Evolutionary conservation across 1,284 basidiomycete species (phyloP), one percentile per base, ranked within the genome.

Genomic region (Microbotryum silenes-acaulis): DNA sequence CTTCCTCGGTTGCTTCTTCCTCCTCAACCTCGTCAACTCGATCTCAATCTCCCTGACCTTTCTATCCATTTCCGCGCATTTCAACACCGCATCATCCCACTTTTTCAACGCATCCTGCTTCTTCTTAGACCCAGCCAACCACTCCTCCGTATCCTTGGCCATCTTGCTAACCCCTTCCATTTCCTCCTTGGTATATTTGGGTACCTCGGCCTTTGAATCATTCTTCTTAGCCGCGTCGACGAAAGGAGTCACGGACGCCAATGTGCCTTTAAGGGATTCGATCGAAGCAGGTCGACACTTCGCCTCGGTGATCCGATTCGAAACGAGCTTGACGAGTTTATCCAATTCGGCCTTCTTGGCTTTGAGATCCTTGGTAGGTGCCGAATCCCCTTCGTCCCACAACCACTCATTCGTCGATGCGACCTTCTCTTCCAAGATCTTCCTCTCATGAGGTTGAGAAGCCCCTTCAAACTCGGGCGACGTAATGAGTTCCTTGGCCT

Each of bases 321-420:
- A 42, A 18, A 93, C 77, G 60, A 83, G 79, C 72, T 80, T 82
- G 74, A 91, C 86, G 23, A 94, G 82, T 6, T 73, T 78, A 60
- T 85, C 84, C 33, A 94, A 79, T 74, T 94, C 92, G n/a, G 85
- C 86, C 55, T 88, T 83, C 74, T 89, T 88, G 65, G 84, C 81
- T 66, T 85, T 78, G 62, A 94, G 80, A 54, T 85, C 82, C 23
- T 80, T 80, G 14, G 85, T 88, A 57, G 87, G 83, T 1, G 94
- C 93, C 16, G 80, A 76, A 71, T 97, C 93, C n/a, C 85, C 91
- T 59, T 87, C 80, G 46, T 92, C 89, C 71, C 84, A 81, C 66
- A 98, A 79, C 94, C 93, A 98, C 25, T 79, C 76, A 64, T 86
- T 84, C 0, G 87, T 83, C 59, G 87, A 84, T 23, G 85, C 82